These are phyloP conservation scores for Oryza punctata DNA, from an alignment of 176 grass and related monocot genomes.

Conservation along the genomic window DNA sequence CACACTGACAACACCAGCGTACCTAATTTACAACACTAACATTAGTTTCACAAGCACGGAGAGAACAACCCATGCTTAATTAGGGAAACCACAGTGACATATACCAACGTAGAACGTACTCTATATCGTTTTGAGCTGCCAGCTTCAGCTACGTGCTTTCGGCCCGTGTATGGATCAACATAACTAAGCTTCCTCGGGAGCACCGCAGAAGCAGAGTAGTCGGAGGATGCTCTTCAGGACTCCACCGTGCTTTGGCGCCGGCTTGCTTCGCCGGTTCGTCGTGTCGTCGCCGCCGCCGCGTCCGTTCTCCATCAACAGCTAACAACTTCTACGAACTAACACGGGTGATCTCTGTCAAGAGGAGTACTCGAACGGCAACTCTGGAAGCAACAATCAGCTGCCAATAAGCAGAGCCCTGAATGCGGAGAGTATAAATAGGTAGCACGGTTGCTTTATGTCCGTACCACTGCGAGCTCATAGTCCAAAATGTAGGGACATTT, in stretches of 20 bases:
- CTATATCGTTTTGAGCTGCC: neutral
- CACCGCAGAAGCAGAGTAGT: constrained; percentile 22
- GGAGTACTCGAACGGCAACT: neutral
- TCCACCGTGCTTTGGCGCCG: neutral
- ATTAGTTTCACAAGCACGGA: neutral
- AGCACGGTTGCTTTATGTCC: neutral
- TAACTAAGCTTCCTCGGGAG: neutral
- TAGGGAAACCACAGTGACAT: neutral
- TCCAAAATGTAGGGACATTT: neutral
- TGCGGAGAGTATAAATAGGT: neutral
- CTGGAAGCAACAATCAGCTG: neutral
- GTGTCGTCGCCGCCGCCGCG: neutral
- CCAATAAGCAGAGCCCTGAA: neutral
- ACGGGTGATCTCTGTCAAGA: neutral
- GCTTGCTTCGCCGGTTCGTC: too few species aligned
- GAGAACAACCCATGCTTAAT: neutral
- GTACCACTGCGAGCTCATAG: neutral
- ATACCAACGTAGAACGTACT: too few species aligned
- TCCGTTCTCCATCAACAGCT: neutral
- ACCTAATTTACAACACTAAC: neutral
- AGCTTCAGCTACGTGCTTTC: neutral
- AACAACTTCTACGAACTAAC: neutral
- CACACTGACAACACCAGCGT: neutral
- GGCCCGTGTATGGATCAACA: neutral
- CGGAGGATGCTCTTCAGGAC: constrained; percentile 24